Percentiles rank a stretch among this genome's conserved stretches.
phyloP scores from a whole-genome alignment of 352 stramenopile genomes.

The Pythium coloratum region DNA sequence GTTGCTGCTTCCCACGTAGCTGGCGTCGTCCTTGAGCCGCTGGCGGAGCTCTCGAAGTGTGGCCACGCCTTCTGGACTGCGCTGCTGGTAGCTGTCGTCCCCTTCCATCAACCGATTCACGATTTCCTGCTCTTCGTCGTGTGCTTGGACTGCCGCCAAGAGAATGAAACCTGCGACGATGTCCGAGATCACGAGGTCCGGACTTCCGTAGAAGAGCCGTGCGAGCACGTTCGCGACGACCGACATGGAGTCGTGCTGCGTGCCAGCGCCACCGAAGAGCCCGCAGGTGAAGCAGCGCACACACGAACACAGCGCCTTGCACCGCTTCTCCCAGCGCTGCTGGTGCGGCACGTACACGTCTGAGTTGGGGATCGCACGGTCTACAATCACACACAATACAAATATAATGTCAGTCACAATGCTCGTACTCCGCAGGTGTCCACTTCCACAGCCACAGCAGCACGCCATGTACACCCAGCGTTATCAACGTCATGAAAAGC shows the following conservation, averaged over 20 bases:
- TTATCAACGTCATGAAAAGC: not conserved
- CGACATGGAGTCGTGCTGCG: slow-evolving; percentile 85
- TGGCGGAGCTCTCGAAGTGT: slow-evolving; percentile 55
- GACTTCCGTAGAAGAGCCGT: slow-evolving; percentile 84
- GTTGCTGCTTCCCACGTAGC: slow-evolving; percentile 24
- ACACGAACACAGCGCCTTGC: slow-evolving; percentile 73
- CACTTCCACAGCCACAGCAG: not conserved
- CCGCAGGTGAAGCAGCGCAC: slow-evolving; percentile 87
- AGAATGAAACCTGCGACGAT: slow-evolving; percentile 86
- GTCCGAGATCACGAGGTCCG: slow-evolving; percentile 86
- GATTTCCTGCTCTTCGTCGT: slow-evolving; percentile 54
- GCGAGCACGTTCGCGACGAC: slow-evolving; percentile 85
- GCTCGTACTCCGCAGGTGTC: not conserved
- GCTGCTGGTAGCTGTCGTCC: slow-evolving; percentile 13
- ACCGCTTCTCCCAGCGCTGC: slow-evolving; percentile 73
- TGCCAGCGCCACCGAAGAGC: slow-evolving; percentile 83
- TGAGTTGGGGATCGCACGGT: slow-evolving; percentile 64
- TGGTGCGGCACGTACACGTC: slow-evolving; percentile 84
- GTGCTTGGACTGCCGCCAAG: slow-evolving; percentile 74
- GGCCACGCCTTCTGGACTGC: slow-evolving; percentile 32
- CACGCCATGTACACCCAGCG: not conserved
- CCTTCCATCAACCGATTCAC: slow-evolving; percentile 27
- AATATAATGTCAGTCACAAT: slow-evolving; percentile 11
- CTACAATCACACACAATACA: slow-evolving; percentile 21
- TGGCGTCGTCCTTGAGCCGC: slow-evolving; percentile 29